Evolutionary conservation across 2,329 filamentous ascomycete species (phyloP), one percentile per base, ranked within the genome.

Genomic region (Nemania serpens): DNA sequence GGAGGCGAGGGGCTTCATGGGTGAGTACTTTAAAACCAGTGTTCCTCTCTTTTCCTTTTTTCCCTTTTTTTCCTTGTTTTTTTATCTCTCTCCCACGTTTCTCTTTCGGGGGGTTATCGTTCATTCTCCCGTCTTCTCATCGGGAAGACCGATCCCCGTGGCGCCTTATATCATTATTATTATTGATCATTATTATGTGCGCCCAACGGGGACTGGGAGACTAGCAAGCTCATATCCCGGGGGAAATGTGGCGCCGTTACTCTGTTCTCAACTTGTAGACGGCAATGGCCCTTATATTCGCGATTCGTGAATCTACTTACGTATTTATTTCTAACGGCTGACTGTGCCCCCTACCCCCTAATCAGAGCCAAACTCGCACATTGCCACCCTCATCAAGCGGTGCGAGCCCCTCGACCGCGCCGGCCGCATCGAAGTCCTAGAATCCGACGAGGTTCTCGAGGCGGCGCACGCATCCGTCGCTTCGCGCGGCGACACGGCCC

Each of bases 11-110:
- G 42, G 2, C 0, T 65, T 55, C 22, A 33, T 65, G 2, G 59
- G 62, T 65, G 74, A 65, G 71, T 54, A 41, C 15, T 45, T 11
- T n/a, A n/a, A n/a, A n/a, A n/a, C n/a, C n/a, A n/a, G n/a, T n/a
- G n/a, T 34, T 33, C 10, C 39, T 20, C 7, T 20, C 39, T 20
- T 2, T 42, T 20, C 6, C n/a, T 20, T 39, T 4, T 39, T 39
- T 39, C 11, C 36, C 15, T 13, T 39, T n/a, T 12, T 10, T 39
- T n/a, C 11, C 11, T 12, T 39, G 4, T 13, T 39, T 13, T 10
- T 13, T n/a, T 10, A 4, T 39, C 11, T 39, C 11, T 12, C 11
- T 39, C 12, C 12, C 12, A 36, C 12, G 12, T 36, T 36, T 12
- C 12, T 7, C 34, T 6, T 36, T 36, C 34, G 7, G 34, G 6